Evolutionary conservation across 2,329 filamentous ascomycete genomes (phyloP).

Genomic region (Venturia aucupariae): DNA sequence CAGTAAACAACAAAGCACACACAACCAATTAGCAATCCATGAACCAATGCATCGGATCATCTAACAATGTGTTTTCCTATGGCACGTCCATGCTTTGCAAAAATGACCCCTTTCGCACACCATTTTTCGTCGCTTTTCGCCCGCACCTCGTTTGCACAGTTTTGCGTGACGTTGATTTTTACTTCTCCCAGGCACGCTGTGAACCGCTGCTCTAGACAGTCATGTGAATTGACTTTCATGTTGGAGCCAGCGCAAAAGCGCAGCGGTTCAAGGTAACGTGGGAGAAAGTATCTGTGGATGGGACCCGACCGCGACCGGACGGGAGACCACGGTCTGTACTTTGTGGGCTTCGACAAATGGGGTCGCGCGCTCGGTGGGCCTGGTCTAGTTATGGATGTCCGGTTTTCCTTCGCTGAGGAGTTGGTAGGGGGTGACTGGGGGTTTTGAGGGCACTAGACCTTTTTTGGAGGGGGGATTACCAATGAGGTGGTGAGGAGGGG

Average conservation of each 20-base stretch:
- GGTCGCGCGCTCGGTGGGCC: constrained; percentile 8
- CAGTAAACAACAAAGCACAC: constrained; percentile 7
- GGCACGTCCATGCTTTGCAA: neutral
- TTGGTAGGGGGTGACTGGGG: neutral
- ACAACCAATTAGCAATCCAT: constrained; percentile 1
- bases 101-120: neutral
- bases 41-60: constrained; percentile 9
- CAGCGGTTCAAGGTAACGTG: constrained; percentile 10
- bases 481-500: neutral
- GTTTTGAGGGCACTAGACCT: neutral
- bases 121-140: constrained; percentile 5
- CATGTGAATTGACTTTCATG: constrained; percentile 19
- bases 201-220: constrained; percentile 16
- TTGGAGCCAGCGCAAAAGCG: constrained; percentile 6
- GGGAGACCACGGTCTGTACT: constrained; percentile 3
- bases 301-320: neutral
- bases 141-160: neutral
- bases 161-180: constrained; percentile 23
- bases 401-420: neutral
- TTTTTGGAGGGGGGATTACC: neutral
- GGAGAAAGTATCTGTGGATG: constrained; percentile 16
- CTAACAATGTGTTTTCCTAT: constrained; percentile 1
- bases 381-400: constrained; percentile 8
- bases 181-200: constrained; percentile 19
- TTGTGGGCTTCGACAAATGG: constrained; percentile 14